These are phyloP conservation scores for Lactarius indigo DNA, from an alignment of 768 basidiomycete species.

Conservation along the genomic window DNA sequence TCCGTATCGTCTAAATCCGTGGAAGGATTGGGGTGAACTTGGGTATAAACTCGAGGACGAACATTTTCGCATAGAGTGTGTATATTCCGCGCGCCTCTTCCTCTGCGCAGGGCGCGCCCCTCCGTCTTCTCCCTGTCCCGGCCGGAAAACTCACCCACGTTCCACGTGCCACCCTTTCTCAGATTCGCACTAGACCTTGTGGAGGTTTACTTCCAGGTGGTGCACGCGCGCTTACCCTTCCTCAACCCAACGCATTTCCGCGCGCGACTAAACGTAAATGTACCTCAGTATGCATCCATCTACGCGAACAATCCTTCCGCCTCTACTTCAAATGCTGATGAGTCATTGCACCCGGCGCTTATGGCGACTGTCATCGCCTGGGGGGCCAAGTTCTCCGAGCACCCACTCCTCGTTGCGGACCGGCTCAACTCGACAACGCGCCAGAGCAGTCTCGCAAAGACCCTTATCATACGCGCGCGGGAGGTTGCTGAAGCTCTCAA, in stretches of 20 bases:
- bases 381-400: constrained; percentile 93
- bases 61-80: constrained; percentile 78
- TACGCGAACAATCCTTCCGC: constrained; percentile 6
- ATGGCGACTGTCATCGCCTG: constrained; percentile 87
- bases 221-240: constrained; percentile 83
- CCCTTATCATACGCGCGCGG: constrained; percentile 74
- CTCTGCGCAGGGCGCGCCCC: not conserved
- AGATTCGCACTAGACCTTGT: constrained; percentile 92
- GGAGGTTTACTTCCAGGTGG: constrained; percentile 92
- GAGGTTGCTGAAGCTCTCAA: constrained; percentile 86
- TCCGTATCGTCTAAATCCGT: constrained; percentile 34
- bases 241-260: constrained; percentile 83
- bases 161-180: constrained; percentile 24
- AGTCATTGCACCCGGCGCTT: constrained; percentile 63
- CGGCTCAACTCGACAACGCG: constrained; percentile 57
- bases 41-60: constrained; percentile 71
- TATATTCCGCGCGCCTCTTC: constrained; percentile 29
- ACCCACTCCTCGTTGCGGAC: constrained; percentile 78
- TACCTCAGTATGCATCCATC: constrained; percentile 29
- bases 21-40: constrained; percentile 71
- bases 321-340: constrained; percentile 31
- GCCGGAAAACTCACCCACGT: constrained; percentile 20
- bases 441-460: constrained; percentile 74
- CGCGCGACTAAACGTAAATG: constrained; percentile 45
- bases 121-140: constrained; percentile 5